Percentiles rank a stretch among this genome's conserved stretches.
Evolutionary conservation across 345 rosid species (phyloP).

Genomic region (Linum trigynum): DNA sequence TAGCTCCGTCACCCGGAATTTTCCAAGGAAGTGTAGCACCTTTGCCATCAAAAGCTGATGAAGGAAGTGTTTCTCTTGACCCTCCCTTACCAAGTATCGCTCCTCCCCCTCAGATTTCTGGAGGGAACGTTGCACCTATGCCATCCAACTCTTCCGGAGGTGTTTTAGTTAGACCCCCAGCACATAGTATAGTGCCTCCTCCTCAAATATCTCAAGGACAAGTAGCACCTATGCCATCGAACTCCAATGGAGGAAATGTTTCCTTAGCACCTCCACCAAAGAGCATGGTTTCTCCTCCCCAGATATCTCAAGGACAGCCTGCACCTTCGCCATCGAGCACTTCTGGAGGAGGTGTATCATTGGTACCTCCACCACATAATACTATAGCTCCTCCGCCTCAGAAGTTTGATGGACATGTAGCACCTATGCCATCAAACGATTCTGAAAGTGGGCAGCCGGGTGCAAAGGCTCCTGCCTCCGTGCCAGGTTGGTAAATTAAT

Average conservation of each 20-base stretch:
- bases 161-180: not conserved
- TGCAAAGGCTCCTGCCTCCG: slow-evolving; percentile 25
- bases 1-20: not conserved
- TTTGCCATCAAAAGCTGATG: not conserved
- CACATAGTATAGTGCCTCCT: not conserved
- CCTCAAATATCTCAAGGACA: not conserved
- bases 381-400: slow-evolving; percentile 24
- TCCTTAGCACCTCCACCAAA: slow-evolving; percentile 26
- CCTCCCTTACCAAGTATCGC: not conserved
- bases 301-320: slow-evolving; percentile 10
- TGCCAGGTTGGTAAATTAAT: slow-evolving; percentile 29
- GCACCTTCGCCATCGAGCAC: slow-evolving; percentile 23
- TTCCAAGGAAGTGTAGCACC: not conserved
- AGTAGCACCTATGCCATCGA: not conserved
- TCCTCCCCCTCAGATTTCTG: not conserved
- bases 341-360: not conserved
- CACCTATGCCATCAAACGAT: slow-evolving; percentile 21
- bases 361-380: slow-evolving; percentile 10
- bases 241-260: not conserved
- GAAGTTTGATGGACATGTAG: slow-evolving; percentile 4
- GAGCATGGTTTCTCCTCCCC: slow-evolving; percentile 32
- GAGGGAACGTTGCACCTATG: not conserved
- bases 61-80: not conserved
- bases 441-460: slow-evolving; percentile 25
- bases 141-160: no score